Evolutionary conservation across 2,329 filamentous ascomycete species (phyloP).

Genomic region (Venturia carpophila): DNA sequence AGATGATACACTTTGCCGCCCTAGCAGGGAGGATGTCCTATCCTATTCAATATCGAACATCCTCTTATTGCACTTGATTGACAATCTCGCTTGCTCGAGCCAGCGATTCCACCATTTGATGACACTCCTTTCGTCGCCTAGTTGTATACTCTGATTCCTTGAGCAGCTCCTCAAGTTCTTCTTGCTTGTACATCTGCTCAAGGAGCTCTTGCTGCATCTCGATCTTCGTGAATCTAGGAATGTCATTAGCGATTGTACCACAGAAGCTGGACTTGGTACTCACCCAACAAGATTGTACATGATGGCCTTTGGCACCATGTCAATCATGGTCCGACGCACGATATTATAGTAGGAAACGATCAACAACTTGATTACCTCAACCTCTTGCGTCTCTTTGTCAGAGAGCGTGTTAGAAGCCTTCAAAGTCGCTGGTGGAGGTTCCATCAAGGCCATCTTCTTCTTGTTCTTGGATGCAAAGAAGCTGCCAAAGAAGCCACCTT

Average conservation of each 20-base stretch:
- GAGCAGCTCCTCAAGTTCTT: constrained; percentile 84
- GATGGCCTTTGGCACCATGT: constrained; percentile 99
- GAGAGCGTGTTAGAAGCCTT: constrained; percentile 92
- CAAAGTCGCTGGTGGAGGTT: constrained; percentile 81
- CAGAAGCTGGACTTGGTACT: constrained; percentile 35
- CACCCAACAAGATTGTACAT: constrained; percentile 96
- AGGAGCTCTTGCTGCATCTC: constrained; percentile 97
- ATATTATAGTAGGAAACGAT: constrained; percentile 98
- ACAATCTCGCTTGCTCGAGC: constrained; percentile 91
- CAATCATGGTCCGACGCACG: constrained; percentile 95
- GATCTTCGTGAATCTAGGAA: constrained; percentile 76
- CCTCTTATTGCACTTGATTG: constrained; percentile 58
- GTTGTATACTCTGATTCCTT: constrained; percentile 98
- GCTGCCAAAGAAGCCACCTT: constrained; percentile 87
- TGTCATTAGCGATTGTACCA: constrained; percentile 2
- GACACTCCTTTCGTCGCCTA: constrained; percentile 91
- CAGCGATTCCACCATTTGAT: constrained; percentile 97
- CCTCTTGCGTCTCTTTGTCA: constrained; percentile 90
- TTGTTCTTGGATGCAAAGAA: constrained; percentile 99
- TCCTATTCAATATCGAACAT: not conserved
- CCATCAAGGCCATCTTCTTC: constrained; percentile 99
- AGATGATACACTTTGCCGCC: not conserved
- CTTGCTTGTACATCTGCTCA: constrained; percentile 92
- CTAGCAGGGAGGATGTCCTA: not conserved
- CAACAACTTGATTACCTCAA: constrained; percentile 96